Conservation (phyloP, 805 yeast species). For the Nakazawaea laoshanensis region DNA sequence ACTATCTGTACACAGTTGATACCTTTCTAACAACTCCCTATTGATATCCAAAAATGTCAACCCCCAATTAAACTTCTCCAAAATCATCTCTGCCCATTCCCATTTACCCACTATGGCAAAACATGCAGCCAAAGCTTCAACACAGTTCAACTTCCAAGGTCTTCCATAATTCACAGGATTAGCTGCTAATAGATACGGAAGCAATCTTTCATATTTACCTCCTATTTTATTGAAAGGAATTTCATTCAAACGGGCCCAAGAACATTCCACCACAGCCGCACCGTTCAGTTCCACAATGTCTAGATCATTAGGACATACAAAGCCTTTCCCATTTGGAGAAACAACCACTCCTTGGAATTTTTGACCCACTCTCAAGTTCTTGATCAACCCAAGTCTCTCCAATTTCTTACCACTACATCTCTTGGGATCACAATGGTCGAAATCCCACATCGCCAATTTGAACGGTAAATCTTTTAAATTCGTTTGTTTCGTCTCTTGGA, state of each 20-base stretch:
- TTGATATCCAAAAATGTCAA: constrained; percentile 78
- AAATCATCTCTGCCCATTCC: constrained; percentile 79
- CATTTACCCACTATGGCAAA: constrained; percentile 86
- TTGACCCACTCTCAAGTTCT: constrained; percentile 79
- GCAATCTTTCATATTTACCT: constrained; percentile 75
- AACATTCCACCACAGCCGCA: constrained; percentile 97
- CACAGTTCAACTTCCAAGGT: constrained; percentile 95
- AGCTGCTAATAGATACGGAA: constrained; percentile 93
- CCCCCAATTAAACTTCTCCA: constrained; percentile 90
- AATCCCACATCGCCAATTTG: constrained; percentile 97
- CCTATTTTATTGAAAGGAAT: constrained; percentile 93
- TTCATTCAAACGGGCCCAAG: constrained; percentile 97
- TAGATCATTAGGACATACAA: constrained; percentile 82
- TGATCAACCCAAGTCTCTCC: constrained; percentile 79
- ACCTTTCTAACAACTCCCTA: constrained; percentile 64
- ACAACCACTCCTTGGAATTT: constrained; percentile 87
- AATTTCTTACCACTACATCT: constrained; percentile 93
- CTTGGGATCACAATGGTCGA: constrained; percentile 97
- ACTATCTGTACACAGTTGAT: constrained; percentile 74
- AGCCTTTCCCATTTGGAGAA: constrained; percentile 84
- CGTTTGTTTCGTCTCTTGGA: constrained; percentile 20
- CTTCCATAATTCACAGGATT: constrained; percentile 95
- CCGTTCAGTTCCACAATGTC: constrained; percentile 73
- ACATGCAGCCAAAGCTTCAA: constrained; percentile 95
- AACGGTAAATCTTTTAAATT: constrained; percentile 49